Evolutionary conservation across 352 stramenopile genomes (phyloP).

Genomic region (Globisporangium nagaii): DNA sequence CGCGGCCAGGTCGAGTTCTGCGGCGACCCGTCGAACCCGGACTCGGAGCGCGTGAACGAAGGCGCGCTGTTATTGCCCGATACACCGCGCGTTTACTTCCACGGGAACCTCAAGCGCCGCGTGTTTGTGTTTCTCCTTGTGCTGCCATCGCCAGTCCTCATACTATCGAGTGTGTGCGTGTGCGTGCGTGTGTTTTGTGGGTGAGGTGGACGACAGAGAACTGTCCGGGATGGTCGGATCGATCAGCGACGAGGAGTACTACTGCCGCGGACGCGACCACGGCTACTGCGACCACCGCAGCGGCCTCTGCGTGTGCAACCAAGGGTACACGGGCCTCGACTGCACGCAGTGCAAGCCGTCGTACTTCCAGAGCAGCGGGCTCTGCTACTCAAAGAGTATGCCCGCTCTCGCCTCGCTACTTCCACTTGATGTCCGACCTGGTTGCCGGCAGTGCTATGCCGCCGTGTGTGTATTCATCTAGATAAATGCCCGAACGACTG

Average conservation of each 20-base stretch:
- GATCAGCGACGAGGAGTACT: slow-evolving; percentile 86
- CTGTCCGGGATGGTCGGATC: slow-evolving; percentile 87
- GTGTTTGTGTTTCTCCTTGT: no score
- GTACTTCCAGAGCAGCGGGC: slow-evolving; percentile 74
- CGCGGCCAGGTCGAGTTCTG: slow-evolving; percentile 76
- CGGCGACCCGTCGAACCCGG: slow-evolving; percentile 63
- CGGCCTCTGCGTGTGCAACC: slow-evolving; percentile 92
- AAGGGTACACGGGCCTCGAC: slow-evolving; percentile 89
- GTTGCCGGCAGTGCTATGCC: neutral
- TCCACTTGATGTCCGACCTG: no score
- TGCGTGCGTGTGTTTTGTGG: no score
- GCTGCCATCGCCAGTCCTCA: no score
- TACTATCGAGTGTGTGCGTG: no score
- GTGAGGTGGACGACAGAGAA: slow-evolving; percentile 33
- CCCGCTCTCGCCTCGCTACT: no score
- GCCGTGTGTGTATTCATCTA: no score
- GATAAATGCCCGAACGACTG: slow-evolving; percentile 89
- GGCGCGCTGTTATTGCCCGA: slow-evolving; percentile 71
- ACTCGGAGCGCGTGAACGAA: slow-evolving; percentile 80
- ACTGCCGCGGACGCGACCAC: slow-evolving; percentile 87
- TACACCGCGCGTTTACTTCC: slow-evolving; percentile 52
- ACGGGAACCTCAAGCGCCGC: slow-evolving; percentile 31
- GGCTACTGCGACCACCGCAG: slow-evolving; percentile 93
- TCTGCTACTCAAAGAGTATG: slow-evolving; percentile 89
- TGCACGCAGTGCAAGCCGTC: slow-evolving; percentile 86